These are phyloP conservation scores for Lactarius tabidus DNA, from an alignment of 768 basidiomycete genomes.

Conservation along the genomic window DNA sequence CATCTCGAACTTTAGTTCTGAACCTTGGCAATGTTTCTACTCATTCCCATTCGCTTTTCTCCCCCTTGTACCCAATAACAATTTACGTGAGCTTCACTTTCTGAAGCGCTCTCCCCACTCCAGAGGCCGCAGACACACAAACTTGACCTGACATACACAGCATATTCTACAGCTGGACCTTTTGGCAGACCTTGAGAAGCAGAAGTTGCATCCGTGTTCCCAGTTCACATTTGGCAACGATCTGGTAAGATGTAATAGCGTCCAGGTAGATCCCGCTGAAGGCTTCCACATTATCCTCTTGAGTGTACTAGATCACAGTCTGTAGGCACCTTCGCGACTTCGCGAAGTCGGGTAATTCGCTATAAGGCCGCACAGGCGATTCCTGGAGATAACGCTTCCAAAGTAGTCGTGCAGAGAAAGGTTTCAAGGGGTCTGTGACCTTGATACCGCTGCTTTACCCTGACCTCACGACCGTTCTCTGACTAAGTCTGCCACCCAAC, in stretches of 20 bases:
- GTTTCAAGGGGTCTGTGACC: too few relatives aligned
- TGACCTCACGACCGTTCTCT: neutral
- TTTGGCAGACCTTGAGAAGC: neutral
- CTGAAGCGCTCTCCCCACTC: too few relatives aligned
- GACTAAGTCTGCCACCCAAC: neutral
- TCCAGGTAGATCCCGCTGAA: too few relatives aligned
- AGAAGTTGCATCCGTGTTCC: neutral
- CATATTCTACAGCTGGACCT: neutral
- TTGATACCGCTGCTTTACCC: too few relatives aligned
- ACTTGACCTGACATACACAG: too few relatives aligned
- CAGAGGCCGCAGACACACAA: neutral
- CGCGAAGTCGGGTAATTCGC: neutral
- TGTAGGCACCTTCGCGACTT: neutral
- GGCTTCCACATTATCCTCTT: too few relatives aligned
- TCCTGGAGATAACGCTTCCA: neutral
- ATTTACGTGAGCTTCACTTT: too few relatives aligned
- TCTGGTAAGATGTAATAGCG: neutral
- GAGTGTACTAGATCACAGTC: neutral
- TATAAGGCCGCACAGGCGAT: neutral
- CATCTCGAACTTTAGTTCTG: too few relatives aligned
- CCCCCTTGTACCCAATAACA: too few relatives aligned
- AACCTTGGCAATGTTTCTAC: too few relatives aligned
- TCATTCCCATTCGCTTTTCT: too few relatives aligned
- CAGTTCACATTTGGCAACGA: neutral
- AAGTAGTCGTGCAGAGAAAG: neutral